Evolutionary conservation across 768 basidiomycete species (phyloP).

Genomic region (Pisolithus orientalis): DNA sequence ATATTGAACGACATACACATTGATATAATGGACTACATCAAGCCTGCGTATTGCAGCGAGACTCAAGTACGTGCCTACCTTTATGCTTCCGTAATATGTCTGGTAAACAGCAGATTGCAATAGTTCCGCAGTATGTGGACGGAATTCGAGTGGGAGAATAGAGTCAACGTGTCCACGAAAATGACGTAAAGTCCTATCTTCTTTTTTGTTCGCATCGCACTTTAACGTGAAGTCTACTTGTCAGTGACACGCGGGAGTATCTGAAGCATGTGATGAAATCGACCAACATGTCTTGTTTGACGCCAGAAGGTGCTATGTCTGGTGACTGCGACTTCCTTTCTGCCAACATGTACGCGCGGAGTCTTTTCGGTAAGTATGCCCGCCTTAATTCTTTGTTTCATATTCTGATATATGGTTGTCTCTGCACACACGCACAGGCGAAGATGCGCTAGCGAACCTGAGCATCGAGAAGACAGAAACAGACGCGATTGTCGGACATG

Average conservation of each 20-base stretch:
- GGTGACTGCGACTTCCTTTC: constrained; percentile 97
- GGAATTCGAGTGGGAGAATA: constrained; percentile 99
- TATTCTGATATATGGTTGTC: background rate
- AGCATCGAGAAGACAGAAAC: constrained; percentile 83
- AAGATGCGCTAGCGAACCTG: constrained; percentile 94
- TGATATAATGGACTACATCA: constrained; percentile 63
- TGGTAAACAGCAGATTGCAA: too few species aligned
- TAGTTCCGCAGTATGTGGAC: constrained; percentile 99
- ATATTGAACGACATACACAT: constrained; percentile 97
- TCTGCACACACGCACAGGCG: constrained; percentile 45
- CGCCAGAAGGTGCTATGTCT: constrained; percentile 79
- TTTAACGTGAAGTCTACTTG: background rate
- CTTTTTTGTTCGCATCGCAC: constrained; percentile 1
- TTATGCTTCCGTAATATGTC: background rate
- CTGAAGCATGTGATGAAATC: constrained; percentile 92
- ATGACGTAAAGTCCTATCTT: constrained; percentile 56
- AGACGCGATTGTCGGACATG: constrained; percentile 85
- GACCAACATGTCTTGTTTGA: constrained; percentile 97
- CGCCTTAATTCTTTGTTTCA: background rate
- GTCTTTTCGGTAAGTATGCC: constrained; percentile 74
- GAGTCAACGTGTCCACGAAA: constrained; percentile 85
- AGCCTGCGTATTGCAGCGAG: constrained; percentile 86
- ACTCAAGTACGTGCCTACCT: constrained; percentile 55
- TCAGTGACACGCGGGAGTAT: constrained; percentile 81
- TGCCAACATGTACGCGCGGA: constrained; percentile 94